Evolutionary conservation across 176 grass and related monocot genomes (phyloP).

Genomic region (Triticum monococcum): DNA sequence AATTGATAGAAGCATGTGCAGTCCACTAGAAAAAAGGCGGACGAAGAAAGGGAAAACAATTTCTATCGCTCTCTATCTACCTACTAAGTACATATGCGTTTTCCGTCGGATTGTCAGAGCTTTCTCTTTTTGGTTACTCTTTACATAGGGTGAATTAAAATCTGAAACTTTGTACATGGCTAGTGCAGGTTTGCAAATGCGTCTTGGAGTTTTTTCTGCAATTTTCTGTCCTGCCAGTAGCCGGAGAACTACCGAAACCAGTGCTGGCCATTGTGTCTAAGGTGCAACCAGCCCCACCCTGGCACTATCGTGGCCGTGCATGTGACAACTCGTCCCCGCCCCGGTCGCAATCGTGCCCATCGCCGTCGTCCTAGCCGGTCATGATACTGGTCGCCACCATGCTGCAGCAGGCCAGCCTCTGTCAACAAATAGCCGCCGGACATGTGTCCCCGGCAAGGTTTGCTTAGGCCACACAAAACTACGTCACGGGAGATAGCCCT

Average conservation of each 20-base stretch:
- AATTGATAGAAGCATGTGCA: not conserved
- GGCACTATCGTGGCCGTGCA: not conserved
- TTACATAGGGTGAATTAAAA: not conserved
- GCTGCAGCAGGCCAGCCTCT: not conserved
- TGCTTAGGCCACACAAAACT: conserved; percentile 3
- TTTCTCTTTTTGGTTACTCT: not conserved
- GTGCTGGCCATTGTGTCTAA: not conserved
- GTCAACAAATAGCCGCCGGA: not conserved
- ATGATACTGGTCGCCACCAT: not conserved
- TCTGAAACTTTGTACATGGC: not conserved
- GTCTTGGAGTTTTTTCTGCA: not conserved
- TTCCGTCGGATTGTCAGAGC: not conserved
- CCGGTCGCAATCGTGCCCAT: not conserved
- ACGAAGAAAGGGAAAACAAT: not conserved
- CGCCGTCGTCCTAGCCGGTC: not conserved
- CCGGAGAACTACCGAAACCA: not conserved
- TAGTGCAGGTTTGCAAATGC: not conserved
- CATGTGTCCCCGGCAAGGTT: not conserved
- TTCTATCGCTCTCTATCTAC: not conserved
- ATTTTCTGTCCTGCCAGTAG: not conserved
- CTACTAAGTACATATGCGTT: not conserved
- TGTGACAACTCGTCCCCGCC: conserved; percentile 11
- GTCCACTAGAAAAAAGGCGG: not conserved
- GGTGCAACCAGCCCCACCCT: not conserved
- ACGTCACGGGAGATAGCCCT: not conserved